Base-by-base conservation (phyloP, 345 rosid species). In the Moricandia moricandioides region DNA sequence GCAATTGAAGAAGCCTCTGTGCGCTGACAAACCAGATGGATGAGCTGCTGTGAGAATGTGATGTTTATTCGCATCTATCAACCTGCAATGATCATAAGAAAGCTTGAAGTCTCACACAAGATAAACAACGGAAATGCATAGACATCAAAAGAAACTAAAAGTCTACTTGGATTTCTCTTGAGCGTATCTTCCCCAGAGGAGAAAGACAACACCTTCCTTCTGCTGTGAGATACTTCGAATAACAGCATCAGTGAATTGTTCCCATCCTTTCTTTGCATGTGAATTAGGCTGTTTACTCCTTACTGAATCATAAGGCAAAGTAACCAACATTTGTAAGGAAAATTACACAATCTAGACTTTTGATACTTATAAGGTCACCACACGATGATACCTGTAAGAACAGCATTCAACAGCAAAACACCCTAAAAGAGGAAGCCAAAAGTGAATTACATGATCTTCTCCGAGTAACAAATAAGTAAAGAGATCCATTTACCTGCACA, bases 181-280 rank as follows among this genome's bases (percentile, higher is more conserved):
- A 72, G 97, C 99, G 78, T 85, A 92, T 83, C 84, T 95, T 60
- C 97, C 99, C 99, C 97, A 95, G 6, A 95, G 96, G 45, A 95
- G 90, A 75, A 95, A 95, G 29, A 95, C 84, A 60, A 95, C 96
- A 80, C 97, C 99, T 84, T 95, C 82, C 88, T 85, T 92, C 79
- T 86, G 82, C 73, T 80, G 86, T 63, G 97, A 95, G 62, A 95
- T 80, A 10, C 89, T 86, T 80, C 70, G 87, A 65, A 95, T 95
- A 47, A 89, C 87, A 73, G 97, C 91, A 81, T 95, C 96, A 26
- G 97, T 95, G 67, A 92, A 95, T 54, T 86, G 96, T 70, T 95
- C 99, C 99, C 99, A 95, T 77, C 99, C 99, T 87, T 90, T 90
- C 85, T 87, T 92, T 33, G 97, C 92, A 80, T 95, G 99, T 71